Conservation (phyloP, 345 rosid species). For the Arabis hirsuta region DNA sequence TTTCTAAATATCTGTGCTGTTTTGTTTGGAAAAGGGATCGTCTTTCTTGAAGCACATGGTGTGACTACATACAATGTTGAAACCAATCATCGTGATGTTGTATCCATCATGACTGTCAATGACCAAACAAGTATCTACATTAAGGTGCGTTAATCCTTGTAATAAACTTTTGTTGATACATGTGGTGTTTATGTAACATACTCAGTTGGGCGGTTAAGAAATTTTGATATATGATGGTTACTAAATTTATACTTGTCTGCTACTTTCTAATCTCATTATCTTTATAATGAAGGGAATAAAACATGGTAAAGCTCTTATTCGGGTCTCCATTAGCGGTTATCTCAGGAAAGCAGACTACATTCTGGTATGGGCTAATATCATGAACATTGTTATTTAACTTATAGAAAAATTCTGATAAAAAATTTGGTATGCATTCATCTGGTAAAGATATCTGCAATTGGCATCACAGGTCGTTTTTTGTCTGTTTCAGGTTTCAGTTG, state of each 20-base stretch:
- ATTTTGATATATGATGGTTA: constrained; percentile 18
- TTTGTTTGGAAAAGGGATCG: constrained; percentile 61
- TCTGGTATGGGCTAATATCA: constrained; percentile 54
- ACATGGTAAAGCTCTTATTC: constrained; percentile 79
- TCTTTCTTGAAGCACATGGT: constrained; percentile 76
- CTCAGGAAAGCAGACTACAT: constrained; percentile 72
- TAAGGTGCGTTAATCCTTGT: constrained; percentile 58
- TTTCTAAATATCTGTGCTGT: constrained; percentile 21
- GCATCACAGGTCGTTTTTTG: constrained; percentile 11
- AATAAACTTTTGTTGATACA: constrained; percentile 7
- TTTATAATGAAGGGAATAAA: constrained; percentile 62
- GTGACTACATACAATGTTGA: constrained; percentile 56
- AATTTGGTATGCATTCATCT: neutral
- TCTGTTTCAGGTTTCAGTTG: constrained; percentile 78
- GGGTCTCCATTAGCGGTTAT: constrained; percentile 56
- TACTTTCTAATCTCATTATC: constrained; percentile 2
- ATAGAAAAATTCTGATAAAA: neutral
- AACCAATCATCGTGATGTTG: constrained; percentile 74
- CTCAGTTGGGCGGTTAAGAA: neutral
- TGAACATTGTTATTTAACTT: neutral
- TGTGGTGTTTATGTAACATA: neutral
- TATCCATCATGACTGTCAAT: constrained; percentile 50
- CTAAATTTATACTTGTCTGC: constrained; percentile 12
- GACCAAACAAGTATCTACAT: constrained; percentile 54
- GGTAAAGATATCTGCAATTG: constrained; percentile 7